Conservation (phyloP, 2,329 filamentous ascomycete species). For the Fusarium tupiense region DNA sequence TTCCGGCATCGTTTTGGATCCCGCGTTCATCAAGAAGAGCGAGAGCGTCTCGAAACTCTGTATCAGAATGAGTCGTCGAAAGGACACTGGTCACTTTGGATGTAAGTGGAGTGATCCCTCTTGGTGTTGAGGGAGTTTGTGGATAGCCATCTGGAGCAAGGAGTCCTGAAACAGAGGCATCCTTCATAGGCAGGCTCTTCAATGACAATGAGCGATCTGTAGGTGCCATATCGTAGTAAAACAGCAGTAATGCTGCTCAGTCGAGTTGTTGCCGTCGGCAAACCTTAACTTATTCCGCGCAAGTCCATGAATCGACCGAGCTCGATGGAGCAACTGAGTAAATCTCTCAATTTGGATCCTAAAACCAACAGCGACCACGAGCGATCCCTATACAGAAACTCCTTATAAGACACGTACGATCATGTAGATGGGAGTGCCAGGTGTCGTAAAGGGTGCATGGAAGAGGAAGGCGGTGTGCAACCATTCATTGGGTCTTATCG, state of each 20-base stretch:
- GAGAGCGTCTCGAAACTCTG: constrained; percentile 88
- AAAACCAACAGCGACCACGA: neutral
- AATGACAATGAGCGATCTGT: constrained; percentile 33
- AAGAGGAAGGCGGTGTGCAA: constrained; percentile 40
- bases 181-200: constrained; percentile 35
- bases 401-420: constrained; percentile 5
- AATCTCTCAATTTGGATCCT: neutral
- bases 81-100: constrained; percentile 86
- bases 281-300: constrained; percentile 17
- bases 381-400: neutral
- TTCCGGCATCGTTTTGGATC: constrained; percentile 78
- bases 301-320: neutral
- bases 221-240: constrained; percentile 24
- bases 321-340: neutral
- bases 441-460: constrained; percentile 37
- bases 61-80: constrained; percentile 90
- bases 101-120: constrained; percentile 72
- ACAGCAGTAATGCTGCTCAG: neutral
- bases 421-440: constrained; percentile 27
- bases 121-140: constrained; percentile 71
- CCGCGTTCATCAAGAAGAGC: constrained; percentile 78
- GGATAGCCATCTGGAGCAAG: constrained; percentile 84
- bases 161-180: constrained; percentile 57
- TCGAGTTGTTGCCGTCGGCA: neutral
- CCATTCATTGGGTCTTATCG: constrained; percentile 24